Percentiles rank a stretch among this genome's conserved stretches.
Evolutionary conservation across 345 rosid genomes (phyloP).

Genomic region (Brassica cretica): DNA sequence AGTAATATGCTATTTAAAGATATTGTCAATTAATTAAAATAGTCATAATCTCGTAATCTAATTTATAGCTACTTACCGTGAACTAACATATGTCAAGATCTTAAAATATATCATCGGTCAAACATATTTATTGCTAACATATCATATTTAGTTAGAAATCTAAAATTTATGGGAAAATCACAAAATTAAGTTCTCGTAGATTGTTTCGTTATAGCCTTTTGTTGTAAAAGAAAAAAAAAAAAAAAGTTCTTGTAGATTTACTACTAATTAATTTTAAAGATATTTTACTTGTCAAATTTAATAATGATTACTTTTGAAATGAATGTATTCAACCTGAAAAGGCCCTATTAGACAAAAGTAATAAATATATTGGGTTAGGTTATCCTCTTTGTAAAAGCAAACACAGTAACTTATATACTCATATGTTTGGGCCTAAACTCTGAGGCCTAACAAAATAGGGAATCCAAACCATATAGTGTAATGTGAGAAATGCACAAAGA

Average conservation of each 20-base stretch:
- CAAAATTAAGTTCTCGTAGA: background rate
- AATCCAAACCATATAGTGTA: no score
- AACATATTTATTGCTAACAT: background rate
- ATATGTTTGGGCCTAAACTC: no score
- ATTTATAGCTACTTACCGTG: background rate
- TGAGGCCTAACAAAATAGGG: no score
- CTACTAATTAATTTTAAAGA: background rate
- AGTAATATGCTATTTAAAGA: constrained; percentile 6
- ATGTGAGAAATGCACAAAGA: background rate
- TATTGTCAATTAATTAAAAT: background rate
- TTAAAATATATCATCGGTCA: background rate
- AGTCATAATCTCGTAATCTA: background rate
- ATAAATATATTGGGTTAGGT: no score
- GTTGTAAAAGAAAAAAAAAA: no score
- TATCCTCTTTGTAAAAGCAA: no score
- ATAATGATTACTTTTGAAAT: background rate
- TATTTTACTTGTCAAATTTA: background rate
- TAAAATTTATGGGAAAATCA: background rate
- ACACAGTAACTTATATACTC: no score
- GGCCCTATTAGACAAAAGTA: no score
- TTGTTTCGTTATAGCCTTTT: no score
- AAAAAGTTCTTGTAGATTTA: background rate
- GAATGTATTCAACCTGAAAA: no score
- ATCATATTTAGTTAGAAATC: background rate
- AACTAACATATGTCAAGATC: background rate